Percentiles rank a stretch among this genome's conserved stretches.
Conservation (phyloP, 2,329 filamentous ascomycete genomes). For the Cladophialophora chaetospira region DNA sequence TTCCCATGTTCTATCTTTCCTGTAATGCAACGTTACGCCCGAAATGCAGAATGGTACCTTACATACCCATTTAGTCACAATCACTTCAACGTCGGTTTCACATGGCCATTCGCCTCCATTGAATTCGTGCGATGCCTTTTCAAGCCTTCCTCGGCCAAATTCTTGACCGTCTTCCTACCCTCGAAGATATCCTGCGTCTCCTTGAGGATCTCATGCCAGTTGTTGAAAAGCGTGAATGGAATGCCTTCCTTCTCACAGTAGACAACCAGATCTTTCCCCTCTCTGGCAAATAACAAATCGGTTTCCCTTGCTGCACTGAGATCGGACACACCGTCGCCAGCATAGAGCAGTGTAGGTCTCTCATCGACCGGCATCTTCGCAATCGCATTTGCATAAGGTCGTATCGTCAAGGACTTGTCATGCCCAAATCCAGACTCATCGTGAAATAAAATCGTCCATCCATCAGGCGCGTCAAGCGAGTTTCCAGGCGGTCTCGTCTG, state of each 20-base stretch:
- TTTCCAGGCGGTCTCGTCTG: constrained; percentile 65
- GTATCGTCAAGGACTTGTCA: constrained; percentile 90
- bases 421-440: constrained; percentile 86
- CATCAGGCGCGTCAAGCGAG: constrained; percentile 74
- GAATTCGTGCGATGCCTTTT: constrained; percentile 31
- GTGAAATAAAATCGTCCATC: constrained; percentile 86
- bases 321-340: constrained; percentile 91
- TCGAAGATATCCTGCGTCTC: constrained; percentile 76
- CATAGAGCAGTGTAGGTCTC: constrained; percentile 86
- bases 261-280: constrained; percentile 80
- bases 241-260: constrained; percentile 84
- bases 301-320: constrained; percentile 90
- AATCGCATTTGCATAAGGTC: constrained; percentile 68
- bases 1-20: background rate
- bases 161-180: constrained; percentile 69
- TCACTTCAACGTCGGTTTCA: constrained; percentile 21
- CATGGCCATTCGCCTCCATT: constrained; percentile 20
- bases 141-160: constrained; percentile 58
- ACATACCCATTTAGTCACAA: background rate
- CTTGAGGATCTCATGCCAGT: constrained; percentile 77
- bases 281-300: constrained; percentile 90
- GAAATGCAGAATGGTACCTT: background rate
- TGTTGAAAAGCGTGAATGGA: constrained; percentile 83
- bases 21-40: background rate
- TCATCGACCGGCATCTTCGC: constrained; percentile 63